A percentile compares a stretch with the other conserved stretches of the same genome.
Conservation (phyloP, 176 grass and related monocot species). For the Lolium rigidum region DNA sequence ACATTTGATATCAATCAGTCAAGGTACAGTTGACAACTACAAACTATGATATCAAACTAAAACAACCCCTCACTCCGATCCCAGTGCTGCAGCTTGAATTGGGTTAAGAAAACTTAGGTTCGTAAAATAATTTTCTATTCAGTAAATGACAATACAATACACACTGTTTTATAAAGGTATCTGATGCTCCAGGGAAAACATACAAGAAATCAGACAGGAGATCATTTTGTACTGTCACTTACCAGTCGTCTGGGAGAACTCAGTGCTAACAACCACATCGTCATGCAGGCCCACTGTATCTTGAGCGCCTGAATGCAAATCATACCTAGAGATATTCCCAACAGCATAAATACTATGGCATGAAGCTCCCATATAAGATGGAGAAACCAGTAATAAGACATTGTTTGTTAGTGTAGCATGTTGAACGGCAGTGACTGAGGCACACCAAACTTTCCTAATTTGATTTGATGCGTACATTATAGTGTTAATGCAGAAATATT, state of each 20-base stretch:
- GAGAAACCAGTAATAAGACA: background rate
- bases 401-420: conserved; percentile 21
- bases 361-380: conserved; percentile 9
- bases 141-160: conserved; percentile 1
- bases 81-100: background rate
- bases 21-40: background rate
- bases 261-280: conserved; percentile 54
- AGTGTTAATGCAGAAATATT: background rate
- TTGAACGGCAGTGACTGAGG: background rate
- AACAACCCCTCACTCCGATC: background rate
- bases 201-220: conserved; percentile 13
- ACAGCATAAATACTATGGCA: conserved; percentile 5
- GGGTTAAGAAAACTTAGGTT: background rate
- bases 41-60: conserved; percentile 5
- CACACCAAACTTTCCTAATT: conserved; percentile 22
- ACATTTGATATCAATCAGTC: background rate
- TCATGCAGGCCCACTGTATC: conserved; percentile 52
- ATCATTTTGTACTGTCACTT: background rate
- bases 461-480: background rate
- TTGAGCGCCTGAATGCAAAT: conserved; percentile 62
- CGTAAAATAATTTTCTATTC: conserved; percentile 1
- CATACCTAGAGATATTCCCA: conserved; percentile 61
- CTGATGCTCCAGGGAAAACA: conserved; percentile 4
- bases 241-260: conserved; percentile 61
- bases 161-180: conserved; percentile 19